Evolutionary conservation across 1,284 basidiomycete genomes (phyloP).

Genomic region (Cutaneotrichosporon spelunceum): DNA sequence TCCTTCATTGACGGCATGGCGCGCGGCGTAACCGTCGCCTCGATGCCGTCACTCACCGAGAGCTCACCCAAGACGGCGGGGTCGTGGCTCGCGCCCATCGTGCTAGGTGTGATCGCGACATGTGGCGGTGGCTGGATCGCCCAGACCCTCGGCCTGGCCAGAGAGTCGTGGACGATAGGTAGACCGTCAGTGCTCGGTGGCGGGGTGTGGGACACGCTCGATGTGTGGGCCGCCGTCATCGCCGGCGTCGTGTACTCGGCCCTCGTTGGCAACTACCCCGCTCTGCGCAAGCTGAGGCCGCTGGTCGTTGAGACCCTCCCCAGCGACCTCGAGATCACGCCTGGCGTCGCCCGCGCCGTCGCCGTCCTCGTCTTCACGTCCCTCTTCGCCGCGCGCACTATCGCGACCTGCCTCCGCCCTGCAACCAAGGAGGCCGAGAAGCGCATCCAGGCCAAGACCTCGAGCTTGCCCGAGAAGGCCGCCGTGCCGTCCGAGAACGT

Average conservation of each 20-base stretch:
- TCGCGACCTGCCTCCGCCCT: neutral
- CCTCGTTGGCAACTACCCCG: constrained; percentile 23
- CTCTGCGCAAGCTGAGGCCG: neutral
- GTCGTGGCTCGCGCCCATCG: constrained; percentile 28
- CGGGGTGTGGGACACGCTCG: constrained; percentile 35
- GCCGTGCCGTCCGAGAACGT: neutral
- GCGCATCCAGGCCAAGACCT: constrained; percentile 4
- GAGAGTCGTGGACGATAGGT: constrained; percentile 32
- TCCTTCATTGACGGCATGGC: constrained; percentile 37
- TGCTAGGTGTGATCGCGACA: constrained; percentile 38
- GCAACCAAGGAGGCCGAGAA: constrained; percentile 1
- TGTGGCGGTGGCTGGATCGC: constrained; percentile 41
- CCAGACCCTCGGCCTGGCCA: constrained; percentile 30
- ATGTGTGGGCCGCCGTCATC: constrained; percentile 38
- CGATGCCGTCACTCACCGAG: constrained; percentile 24
- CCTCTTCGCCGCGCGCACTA: constrained; percentile 28
- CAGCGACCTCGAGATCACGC: constrained; percentile 11
- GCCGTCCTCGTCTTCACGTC: constrained; percentile 32
- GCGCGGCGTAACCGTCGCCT: constrained; percentile 33
- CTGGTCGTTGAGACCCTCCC: constrained; percentile 18
- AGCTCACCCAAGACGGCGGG: neutral
- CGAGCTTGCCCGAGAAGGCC: constrained; percentile 3
- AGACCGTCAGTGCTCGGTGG: constrained; percentile 35
- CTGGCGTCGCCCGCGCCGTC: constrained; percentile 29
- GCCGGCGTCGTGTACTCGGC: constrained; percentile 30